Conservation (phyloP, 2,329 filamentous ascomycete genomes). For the Diaporthe batatas region DNA sequence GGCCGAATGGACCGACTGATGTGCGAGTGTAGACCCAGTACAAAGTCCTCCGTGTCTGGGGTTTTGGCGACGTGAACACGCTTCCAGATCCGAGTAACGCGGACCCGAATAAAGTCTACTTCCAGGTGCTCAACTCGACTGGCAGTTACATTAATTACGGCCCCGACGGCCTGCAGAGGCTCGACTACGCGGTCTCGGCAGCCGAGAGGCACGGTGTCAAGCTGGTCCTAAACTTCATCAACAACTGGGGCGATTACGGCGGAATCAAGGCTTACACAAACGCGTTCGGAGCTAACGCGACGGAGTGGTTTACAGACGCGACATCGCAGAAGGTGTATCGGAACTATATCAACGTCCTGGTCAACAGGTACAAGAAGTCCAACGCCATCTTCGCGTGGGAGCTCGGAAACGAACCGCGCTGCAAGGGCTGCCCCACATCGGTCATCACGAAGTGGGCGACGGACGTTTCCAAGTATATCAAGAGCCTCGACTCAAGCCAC, state of each 20-base stretch:
- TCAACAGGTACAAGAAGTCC: constrained; percentile 60
- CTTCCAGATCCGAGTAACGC: constrained; percentile 47
- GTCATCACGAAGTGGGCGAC: constrained; percentile 72
- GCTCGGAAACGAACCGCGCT: constrained; percentile 69
- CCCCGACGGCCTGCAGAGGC: constrained; percentile 70
- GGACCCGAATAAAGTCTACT: constrained; percentile 58
- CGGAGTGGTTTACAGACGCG: constrained; percentile 66
- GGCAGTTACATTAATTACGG: constrained; percentile 73
- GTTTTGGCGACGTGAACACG: constrained; percentile 71
- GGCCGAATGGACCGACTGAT: constrained; percentile 17
- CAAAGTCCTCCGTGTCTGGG: constrained; percentile 72
- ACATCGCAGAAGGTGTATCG: constrained; percentile 65
- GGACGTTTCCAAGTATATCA: constrained; percentile 70
- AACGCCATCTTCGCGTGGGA: constrained; percentile 66
- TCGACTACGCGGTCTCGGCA: constrained; percentile 73
- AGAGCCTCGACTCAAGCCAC: constrained; percentile 70
- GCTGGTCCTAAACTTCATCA: constrained; percentile 75
- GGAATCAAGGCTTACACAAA: constrained; percentile 71
- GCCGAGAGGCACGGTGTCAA: constrained; percentile 72
- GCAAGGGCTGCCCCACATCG: constrained; percentile 68
- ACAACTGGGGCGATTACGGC: constrained; percentile 78
- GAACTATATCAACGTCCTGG: constrained; percentile 60
- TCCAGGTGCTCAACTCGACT: constrained; percentile 64
- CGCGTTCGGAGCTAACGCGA: constrained; percentile 65
- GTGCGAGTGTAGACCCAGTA: constrained; percentile 61